Evolutionary conservation across 805 yeast genomes (phyloP).

Genomic region (Ogataea saltuana): DNA sequence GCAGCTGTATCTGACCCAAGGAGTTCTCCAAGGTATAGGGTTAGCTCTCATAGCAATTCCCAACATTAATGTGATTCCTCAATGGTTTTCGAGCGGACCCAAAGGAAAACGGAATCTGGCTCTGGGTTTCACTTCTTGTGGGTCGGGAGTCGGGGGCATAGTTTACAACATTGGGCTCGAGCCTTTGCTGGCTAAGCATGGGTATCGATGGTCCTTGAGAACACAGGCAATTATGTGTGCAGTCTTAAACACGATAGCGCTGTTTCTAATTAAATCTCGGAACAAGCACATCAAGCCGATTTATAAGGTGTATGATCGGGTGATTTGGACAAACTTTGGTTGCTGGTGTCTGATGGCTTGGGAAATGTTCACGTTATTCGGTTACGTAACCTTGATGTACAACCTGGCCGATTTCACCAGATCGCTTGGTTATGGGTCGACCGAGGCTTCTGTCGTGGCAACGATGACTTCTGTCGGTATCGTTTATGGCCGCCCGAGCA

Average conservation of each 20-base stretch:
- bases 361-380: conserved; percentile 53
- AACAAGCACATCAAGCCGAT: conserved; percentile 37
- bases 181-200: conserved; percentile 37
- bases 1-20: conserved; percentile 71
- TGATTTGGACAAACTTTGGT: conserved; percentile 41
- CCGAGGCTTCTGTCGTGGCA: conserved; percentile 57
- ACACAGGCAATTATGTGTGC: conserved; percentile 46
- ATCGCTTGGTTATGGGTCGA: conserved; percentile 55
- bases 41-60: conserved; percentile 60
- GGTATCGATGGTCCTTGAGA: conserved; percentile 52
- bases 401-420: conserved; percentile 60
- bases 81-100: conserved; percentile 52
- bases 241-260: conserved; percentile 36
- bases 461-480: conserved; percentile 64
- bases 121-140: conserved; percentile 47
- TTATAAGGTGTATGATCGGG: conserved; percentile 42
- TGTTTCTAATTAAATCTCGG: conserved; percentile 41
- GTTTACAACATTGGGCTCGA: conserved; percentile 51
- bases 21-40: conserved; percentile 60
- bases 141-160: conserved; percentile 56
- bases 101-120: conserved; percentile 59
- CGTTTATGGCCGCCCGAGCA: conserved; percentile 53
- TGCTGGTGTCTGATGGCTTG: conserved; percentile 35
- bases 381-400: conserved; percentile 61
- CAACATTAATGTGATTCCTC: conserved; percentile 60